A percentile compares a stretch with the other conserved stretches of the same genome.
phyloP scores from a whole-genome alignment of 1,284 basidiomycete genomes.

The Puccinia novopanici region DNA sequence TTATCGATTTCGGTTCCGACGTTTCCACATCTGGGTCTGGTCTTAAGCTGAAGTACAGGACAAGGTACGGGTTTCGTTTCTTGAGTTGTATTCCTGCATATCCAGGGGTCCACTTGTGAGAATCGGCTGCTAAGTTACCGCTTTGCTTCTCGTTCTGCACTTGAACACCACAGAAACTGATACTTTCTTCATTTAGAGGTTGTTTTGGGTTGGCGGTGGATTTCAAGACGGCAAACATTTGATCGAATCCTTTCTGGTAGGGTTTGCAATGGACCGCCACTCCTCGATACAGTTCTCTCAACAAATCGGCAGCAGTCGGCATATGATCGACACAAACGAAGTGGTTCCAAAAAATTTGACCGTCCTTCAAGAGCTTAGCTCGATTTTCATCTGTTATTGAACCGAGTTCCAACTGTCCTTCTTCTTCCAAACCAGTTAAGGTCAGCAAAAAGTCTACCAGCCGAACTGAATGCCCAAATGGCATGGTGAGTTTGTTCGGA shows the following conservation, averaged over 20 bases:
- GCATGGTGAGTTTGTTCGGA: neutral
- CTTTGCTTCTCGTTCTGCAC: neutral
- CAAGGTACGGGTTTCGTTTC: no score
- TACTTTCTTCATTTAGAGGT: neutral
- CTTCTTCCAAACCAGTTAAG: neutral
- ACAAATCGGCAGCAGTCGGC: neutral
- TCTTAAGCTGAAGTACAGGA: no score
- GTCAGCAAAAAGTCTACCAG: neutral
- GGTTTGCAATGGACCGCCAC: neutral
- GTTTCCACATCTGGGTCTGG: no score
- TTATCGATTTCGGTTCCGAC: no score
- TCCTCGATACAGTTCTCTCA: neutral
- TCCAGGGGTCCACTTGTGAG: neutral
- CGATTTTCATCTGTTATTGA: neutral
- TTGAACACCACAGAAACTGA: neutral
- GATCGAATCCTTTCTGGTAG: neutral
- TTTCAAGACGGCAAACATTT: neutral
- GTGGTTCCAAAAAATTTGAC: neutral
- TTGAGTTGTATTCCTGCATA: neutral
- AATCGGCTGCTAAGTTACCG: neutral
- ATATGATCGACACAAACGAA: neutral
- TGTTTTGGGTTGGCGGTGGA: neutral
- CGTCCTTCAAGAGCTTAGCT: neutral
- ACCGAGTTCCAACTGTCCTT: neutral
- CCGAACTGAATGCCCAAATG: conserved; percentile 2